Base-by-base conservation (phyloP, 345 rosid species). In the Bruguiera parviflora region DNA sequence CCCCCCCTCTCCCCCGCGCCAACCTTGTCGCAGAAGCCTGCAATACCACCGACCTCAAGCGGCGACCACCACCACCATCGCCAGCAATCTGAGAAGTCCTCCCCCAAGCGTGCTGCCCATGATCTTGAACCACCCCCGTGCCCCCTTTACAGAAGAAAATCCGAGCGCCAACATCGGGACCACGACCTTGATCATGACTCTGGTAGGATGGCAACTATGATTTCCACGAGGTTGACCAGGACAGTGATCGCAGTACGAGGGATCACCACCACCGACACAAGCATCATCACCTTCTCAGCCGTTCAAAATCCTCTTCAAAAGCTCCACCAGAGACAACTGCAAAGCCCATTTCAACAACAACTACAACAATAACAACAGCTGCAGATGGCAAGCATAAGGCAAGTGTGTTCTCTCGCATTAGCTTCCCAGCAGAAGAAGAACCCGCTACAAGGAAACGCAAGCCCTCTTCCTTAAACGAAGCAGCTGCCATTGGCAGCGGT, bases 391-490 rank as follows among this genome's bases (percentile, higher is more conserved):
- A 79, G 32, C 84, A 81, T 71, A 94, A 94, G 73, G 69, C 80
- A 0, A 94, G 96, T 13, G 98, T 94, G 28, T 91, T 94, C 85
- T 89, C 96, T 57, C 90, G 96, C 73, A 91, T 94, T 57, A 87
- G 97, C 78, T 91, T 84, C 60, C 92, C 96, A 15, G 31, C 25
- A 0, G 98, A 82, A 66, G 87, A 64, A 71, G 97, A 87, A 71
- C 55, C 71, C 0, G 47, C 84, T 1, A 62, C 73, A 32, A 86
- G 86, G 80, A 94, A 87, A 74, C 85, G 90, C 37, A 82, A 87
- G 80, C 53, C 75, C 7, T 79, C 77, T 0, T 73, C 87, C 22
- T 86, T 91, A 3, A 9, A 11, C 11, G 16, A 39, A 39, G 47
- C 47, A 39, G 51, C 78, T 8, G 79, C 57, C 47, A 62, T 65